These are phyloP conservation scores for Potentilla sterilis DNA, from an alignment of 306 rosid genomes.

Conservation along the genomic window DNA sequence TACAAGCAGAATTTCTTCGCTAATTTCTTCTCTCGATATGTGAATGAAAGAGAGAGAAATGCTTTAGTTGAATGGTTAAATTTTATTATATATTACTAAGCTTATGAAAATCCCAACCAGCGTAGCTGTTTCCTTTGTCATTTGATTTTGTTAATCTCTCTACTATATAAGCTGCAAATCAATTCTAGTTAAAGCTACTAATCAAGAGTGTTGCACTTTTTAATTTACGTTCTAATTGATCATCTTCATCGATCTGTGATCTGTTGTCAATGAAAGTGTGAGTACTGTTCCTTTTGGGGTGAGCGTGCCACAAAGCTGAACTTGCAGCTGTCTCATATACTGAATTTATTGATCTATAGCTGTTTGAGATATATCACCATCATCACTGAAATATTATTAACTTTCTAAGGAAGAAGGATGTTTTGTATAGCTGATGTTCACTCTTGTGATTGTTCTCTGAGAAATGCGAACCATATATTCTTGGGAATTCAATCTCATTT, in stretches of 20 bases:
- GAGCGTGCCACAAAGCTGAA: conserved; percentile 7
- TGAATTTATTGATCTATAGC: not conserved
- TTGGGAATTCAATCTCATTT: conserved; percentile 17
- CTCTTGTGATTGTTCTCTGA: conserved; percentile 35
- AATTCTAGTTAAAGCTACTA: not conserved
- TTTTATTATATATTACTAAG: not conserved
- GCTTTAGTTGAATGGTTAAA: not conserved
- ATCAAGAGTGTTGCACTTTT: not conserved
- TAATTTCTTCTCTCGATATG: not conserved
- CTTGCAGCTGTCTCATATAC: conserved; percentile 7
- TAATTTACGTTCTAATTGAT: not conserved
- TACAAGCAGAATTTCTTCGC: not conserved
- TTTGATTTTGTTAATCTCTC: not conserved
- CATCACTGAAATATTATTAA: not conserved
- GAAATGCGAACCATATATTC: conserved; percentile 16
- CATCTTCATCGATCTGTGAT: not conserved
- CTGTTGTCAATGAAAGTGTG: not conserved
- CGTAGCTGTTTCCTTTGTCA: not conserved
- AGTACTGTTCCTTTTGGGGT: not conserved
- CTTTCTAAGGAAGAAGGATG: conserved; percentile 2
- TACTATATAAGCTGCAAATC: not conserved
- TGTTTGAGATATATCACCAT: conserved; percentile 12
- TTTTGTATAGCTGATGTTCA: not conserved
- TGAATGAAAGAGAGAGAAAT: not conserved
- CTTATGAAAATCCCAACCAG: not conserved